These are phyloP conservation scores for Picea abies DNA, from an alignment of 83 land plant genomes.

Conservation along the genomic window DNA sequence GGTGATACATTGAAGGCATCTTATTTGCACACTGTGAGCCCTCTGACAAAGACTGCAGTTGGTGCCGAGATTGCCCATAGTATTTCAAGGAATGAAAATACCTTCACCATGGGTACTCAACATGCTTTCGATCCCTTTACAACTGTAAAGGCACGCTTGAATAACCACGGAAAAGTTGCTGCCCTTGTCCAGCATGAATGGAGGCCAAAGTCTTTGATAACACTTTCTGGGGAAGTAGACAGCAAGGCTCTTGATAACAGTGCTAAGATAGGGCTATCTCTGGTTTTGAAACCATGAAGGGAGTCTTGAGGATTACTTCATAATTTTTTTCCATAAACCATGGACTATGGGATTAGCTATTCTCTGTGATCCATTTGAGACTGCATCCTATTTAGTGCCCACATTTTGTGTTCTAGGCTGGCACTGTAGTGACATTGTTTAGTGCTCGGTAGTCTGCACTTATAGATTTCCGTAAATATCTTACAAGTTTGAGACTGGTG, in stretches of 20 bases:
- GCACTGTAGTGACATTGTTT: no score
- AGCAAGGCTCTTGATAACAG: constrained; percentile 72
- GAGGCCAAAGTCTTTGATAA: constrained; percentile 75
- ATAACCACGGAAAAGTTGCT: constrained; percentile 67
- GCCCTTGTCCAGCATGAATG: constrained; percentile 82
- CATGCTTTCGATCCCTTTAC: constrained; percentile 75
- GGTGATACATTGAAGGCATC: constrained; percentile 77
- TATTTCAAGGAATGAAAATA: constrained; percentile 77
- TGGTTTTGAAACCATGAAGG: constrained; percentile 69
- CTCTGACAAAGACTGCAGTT: constrained; percentile 64
- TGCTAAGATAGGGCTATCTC: constrained; percentile 67
- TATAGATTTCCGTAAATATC: no score
- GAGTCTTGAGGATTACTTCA: no score
- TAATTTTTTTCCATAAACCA: no score
- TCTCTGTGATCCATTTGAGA: no score
- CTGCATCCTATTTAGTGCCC: no score
- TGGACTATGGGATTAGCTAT: no score
- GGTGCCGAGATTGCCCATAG: constrained; percentile 79
- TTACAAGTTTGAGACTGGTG: no score
- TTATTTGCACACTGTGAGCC: constrained; percentile 68
- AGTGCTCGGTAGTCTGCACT: no score
- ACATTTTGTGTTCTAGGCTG: no score
- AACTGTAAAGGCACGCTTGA: constrained; percentile 54
- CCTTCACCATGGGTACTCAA: constrained; percentile 71
- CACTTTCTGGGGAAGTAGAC: constrained; percentile 84